Percentiles rank a stretch among this genome's conserved stretches.
Evolutionary conservation across 139 green algal genomes (phyloP).

Genomic region (Tetradesmus lagerheimii): DNA sequence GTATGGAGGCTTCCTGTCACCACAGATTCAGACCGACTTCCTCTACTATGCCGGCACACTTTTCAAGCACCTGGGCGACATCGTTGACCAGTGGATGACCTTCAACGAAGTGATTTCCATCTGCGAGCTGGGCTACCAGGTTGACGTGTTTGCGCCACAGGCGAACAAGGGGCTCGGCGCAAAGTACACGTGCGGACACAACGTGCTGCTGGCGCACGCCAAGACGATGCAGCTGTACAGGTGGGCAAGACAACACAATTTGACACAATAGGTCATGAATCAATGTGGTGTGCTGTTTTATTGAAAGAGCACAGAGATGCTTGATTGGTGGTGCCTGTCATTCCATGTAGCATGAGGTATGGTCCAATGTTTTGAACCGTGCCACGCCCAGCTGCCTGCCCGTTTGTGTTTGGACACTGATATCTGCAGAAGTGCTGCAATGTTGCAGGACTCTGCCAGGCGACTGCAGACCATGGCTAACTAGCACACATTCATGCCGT

Average conservation of each 20-base stretch:
- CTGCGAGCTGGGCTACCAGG: slow-evolving; percentile 46
- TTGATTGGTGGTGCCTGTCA: too few relatives aligned
- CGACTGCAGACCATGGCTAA: too few relatives aligned
- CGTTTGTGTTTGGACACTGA: too few relatives aligned
- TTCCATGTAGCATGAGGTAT: too few relatives aligned
- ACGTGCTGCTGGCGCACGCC: slow-evolving; percentile 63
- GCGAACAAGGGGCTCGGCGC: neutral
- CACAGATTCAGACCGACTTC: slow-evolving; percentile 38
- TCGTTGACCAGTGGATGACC: slow-evolving; percentile 49
- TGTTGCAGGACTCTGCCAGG: too few relatives aligned
- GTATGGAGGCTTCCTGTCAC: slow-evolving; percentile 35
- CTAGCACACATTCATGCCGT: too few relatives aligned
- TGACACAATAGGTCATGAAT: too few relatives aligned
- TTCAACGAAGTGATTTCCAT: slow-evolving; percentile 52
- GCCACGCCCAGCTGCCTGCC: too few relatives aligned
- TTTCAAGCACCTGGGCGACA: slow-evolving; percentile 31
- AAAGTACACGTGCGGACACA: slow-evolving; percentile 57
- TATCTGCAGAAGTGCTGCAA: too few relatives aligned
- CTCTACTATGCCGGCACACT: slow-evolving; percentile 44
- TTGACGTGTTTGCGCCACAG: slow-evolving; percentile 30
- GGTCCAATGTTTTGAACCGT: too few relatives aligned
- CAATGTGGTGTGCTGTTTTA: too few relatives aligned
- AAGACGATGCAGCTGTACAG: slow-evolving; percentile 53
- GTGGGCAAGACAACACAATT: neutral
- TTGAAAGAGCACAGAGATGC: too few relatives aligned